phyloP scores from a whole-genome alignment of 306 rosid species.

The Vicia faba region DNA sequence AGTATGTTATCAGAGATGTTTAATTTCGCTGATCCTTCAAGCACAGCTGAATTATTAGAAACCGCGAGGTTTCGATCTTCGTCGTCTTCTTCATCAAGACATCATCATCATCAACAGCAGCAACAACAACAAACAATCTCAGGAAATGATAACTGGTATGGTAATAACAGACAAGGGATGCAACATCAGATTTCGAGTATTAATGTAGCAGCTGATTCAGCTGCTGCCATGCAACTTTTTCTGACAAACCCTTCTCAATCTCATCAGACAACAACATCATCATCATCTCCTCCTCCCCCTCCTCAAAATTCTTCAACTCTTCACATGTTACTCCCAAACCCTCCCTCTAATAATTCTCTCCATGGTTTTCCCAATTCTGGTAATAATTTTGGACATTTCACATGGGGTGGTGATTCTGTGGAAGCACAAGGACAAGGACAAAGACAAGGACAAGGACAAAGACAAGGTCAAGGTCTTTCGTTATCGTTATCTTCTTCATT shows the following conservation, averaged over 20 bases:
- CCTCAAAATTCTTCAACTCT: conserved; percentile 45
- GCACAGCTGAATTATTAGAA: conserved; percentile 57
- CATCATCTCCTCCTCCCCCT: conserved; percentile 46
- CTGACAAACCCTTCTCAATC: conserved; percentile 67
- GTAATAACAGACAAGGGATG: conserved; percentile 45
- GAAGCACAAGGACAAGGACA: conserved; percentile 31
- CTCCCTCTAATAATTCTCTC: conserved; percentile 46
- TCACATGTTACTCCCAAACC: conserved; percentile 78
- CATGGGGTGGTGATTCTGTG: conserved; percentile 45
- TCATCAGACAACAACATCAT: conserved; percentile 60
- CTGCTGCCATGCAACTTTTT: conserved; percentile 98
- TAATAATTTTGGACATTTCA: conserved; percentile 73
- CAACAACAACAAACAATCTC: conserved; percentile 14
- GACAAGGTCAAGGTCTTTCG: conserved; percentile 52
- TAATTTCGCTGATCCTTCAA: conserved; percentile 51
- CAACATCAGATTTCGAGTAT: conserved; percentile 57
- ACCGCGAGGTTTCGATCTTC: conserved; percentile 43
- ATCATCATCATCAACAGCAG: no score
- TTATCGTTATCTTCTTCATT: conserved; percentile 66
- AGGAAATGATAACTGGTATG: conserved; percentile 62
- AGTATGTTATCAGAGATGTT: conserved; percentile 98
- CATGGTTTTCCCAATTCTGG: conserved; percentile 47
- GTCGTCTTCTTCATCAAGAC: conserved; percentile 31
- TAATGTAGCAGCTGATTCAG: conserved; percentile 80
- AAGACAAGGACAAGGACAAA: conserved; percentile 32